Percentiles rank a stretch among this genome's conserved stretches.
phyloP scores from a whole-genome alignment of 2,329 filamentous ascomycete species.

The Cytospora leucostoma region DNA sequence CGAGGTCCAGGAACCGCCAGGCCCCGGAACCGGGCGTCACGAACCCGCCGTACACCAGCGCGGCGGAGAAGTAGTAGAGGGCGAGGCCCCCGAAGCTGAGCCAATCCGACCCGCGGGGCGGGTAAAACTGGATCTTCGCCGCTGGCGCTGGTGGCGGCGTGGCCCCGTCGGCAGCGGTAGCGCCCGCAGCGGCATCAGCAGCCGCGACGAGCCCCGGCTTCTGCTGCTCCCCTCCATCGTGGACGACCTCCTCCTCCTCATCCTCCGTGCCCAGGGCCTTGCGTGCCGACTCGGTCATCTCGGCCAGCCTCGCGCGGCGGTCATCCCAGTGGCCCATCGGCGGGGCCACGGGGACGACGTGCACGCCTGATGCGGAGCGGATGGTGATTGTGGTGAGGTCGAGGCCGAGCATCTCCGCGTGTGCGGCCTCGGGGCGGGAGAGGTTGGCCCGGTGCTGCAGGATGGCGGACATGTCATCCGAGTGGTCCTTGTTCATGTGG shows the following conservation, averaged over 20 bases:
- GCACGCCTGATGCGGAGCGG: constrained; percentile 47
- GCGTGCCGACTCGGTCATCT: constrained; percentile 64
- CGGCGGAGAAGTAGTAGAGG: constrained; percentile 48
- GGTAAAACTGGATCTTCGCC: constrained; percentile 46
- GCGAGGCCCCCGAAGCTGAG: constrained; percentile 56
- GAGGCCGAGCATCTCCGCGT: constrained; percentile 64
- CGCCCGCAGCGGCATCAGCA: too few species aligned
- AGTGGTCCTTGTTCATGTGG: constrained; percentile 88
- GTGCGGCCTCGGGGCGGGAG: constrained; percentile 40
- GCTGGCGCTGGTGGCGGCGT: constrained; percentile 48
- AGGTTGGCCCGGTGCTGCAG: constrained; percentile 70
- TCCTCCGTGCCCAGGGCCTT: constrained; percentile 55
- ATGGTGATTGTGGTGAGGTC: constrained; percentile 64
- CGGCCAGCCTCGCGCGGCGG: constrained; percentile 68
- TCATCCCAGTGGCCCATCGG: constrained; percentile 69
- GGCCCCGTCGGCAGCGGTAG: background rate
- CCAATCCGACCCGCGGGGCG: constrained; percentile 48
- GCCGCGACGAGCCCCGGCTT: too few species aligned
- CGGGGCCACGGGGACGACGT: constrained; percentile 66
- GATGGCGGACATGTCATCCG: constrained; percentile 72
- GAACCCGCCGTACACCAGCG: constrained; percentile 18
- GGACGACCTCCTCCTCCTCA: too few species aligned
- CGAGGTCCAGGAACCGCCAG: constrained; percentile 51
- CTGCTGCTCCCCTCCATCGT: too few species aligned
- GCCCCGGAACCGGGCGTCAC: constrained; percentile 47